A percentile compares a stretch with the other conserved stretches of the same genome.
phyloP scores from a whole-genome alignment of 2,329 filamentous ascomycete genomes.

The Orbilia quercus region DNA sequence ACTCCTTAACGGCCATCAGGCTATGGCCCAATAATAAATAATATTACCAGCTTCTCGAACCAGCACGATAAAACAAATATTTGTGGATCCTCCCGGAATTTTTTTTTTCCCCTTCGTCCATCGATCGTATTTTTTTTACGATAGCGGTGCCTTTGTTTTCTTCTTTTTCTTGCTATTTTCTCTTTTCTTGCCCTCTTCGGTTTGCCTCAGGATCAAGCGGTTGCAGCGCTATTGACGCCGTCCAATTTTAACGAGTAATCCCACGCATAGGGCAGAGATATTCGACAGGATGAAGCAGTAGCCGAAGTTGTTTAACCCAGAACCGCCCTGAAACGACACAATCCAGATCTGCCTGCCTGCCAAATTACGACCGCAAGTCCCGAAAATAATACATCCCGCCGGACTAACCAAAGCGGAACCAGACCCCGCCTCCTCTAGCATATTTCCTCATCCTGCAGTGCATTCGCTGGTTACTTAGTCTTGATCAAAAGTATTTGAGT shows the following conservation, averaged over 20 bases:
- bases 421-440: conserved; percentile 21
- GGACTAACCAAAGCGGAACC: conserved; percentile 22
- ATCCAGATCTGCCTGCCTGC: conserved; percentile 41
- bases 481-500: conserved; percentile 51
- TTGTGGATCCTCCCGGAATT: neutral
- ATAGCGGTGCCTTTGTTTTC: neutral
- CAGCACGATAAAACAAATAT: neutral
- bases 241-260: conserved; percentile 42
- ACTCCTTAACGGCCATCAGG: conserved; percentile 23
- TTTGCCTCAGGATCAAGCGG: neutral
- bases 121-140: neutral
- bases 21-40: conserved; percentile 10
- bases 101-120: neutral
- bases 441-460: conserved; percentile 10
- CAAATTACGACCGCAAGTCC: conserved; percentile 41
- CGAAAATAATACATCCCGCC: conserved; percentile 44
- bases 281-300: conserved; percentile 56
- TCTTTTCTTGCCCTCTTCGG: neutral
- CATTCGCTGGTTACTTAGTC: too few species aligned
- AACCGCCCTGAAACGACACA: conserved; percentile 47
- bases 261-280: conserved; percentile 51
- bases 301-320: conserved; percentile 52
- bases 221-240: conserved; percentile 17
- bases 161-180: neutral
- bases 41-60: too few species aligned